phyloP scores from a whole-genome alignment of 257 asterid species.

The Marsdenia floribunda region DNA sequence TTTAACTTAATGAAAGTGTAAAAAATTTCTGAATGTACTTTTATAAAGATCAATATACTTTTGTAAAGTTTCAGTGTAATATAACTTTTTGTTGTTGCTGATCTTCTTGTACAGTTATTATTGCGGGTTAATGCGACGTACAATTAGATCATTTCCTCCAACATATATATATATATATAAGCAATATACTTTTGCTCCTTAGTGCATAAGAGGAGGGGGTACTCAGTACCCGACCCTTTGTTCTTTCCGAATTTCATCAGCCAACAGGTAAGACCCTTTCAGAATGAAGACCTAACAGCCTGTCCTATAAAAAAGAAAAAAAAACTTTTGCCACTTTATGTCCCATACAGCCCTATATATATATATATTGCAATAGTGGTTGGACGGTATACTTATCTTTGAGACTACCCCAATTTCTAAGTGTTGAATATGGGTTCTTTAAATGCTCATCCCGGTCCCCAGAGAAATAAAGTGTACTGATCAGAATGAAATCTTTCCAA shows the following conservation, averaged over 20 bases:
- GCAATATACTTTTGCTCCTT: background rate
- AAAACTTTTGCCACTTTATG: background rate
- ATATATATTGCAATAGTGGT: background rate
- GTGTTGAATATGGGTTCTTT: background rate
- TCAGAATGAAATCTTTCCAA: constrained; percentile 18
- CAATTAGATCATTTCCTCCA: too few species aligned
- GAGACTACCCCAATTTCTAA: constrained; percentile 4
- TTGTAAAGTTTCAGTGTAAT: too few species aligned
- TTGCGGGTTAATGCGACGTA: too few species aligned
- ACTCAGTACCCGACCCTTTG: background rate
- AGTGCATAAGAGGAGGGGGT: constrained; percentile 8
- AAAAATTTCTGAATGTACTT: too few species aligned
- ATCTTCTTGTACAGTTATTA: too few species aligned
- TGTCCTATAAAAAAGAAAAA: background rate
- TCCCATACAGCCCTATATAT: background rate
- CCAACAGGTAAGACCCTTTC: background rate
- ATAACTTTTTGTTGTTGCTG: too few species aligned
- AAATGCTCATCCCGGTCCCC: background rate
- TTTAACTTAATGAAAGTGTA: too few species aligned
- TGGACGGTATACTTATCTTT: background rate
- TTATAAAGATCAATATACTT: too few species aligned
- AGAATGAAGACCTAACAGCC: constrained; percentile 13
- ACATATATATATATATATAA: too few species aligned
- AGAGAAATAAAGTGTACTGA: background rate
- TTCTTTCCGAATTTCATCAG: background rate